Evolutionary conservation across 1,284 basidiomycete species (phyloP), one percentile per base, ranked within the genome.

Genomic region (Cutaneotrichosporon sp.): DNA sequence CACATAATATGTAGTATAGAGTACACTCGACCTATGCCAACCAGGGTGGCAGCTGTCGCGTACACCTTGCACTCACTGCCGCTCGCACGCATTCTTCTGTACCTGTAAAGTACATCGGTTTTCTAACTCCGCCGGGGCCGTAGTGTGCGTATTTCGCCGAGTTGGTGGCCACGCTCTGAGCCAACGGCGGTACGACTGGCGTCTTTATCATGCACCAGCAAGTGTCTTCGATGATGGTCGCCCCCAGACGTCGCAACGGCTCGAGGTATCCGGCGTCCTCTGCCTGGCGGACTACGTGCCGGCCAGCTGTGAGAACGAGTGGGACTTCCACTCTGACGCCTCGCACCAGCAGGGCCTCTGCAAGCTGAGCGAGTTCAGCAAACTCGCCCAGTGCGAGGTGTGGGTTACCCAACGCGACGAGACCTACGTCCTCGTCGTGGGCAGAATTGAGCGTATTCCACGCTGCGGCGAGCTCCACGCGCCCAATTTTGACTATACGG

Each of bases 101-200:
- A 33, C 37, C 37, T 22, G 25, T 38, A 47, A 54, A 46, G 37
- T 47, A 49, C 44, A 50, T 50, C 2, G 42, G 42, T 29, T 44
- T 44, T 1, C 49, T 42, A 14, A 32, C 17, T 5, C 35, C 46
- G 19, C 54, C 50, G 5, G 54, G 46, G 7, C 54, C 54, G 27
- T 55, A 55, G 31, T 55, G 54, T 8, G 54, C 54, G 20, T 55
- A 55, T 37, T 55, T 55, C 27, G 49, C 54, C 24, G 49, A 51
- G 37, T 41, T 49, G 5, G 54, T 55, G 24, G 41, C 31, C 6
- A 55, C 39, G 35, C 31, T 42, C 34, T 17, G 38, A 2, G 42
- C 49, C 2, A 22, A 6, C 3, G 29, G 8, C 3, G 49, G 49
- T 5, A 54, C 29, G 24, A 54, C 37, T 5, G 52, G 52, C 19